Conservation (phyloP, 1,284 basidiomycete genomes). For the Papiliotrema flavescens region DNA sequence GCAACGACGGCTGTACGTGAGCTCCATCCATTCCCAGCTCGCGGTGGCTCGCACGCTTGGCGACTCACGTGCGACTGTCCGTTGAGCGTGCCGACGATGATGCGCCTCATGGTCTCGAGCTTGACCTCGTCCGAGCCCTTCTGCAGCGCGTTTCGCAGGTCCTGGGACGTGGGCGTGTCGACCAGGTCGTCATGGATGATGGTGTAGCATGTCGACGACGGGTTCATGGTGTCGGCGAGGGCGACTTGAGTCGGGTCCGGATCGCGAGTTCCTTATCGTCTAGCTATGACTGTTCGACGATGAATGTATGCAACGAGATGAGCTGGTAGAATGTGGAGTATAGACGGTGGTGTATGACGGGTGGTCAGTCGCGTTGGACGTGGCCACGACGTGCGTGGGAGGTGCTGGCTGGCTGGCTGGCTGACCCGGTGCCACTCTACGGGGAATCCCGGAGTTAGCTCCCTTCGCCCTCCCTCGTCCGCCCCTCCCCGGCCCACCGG, state of each 20-base stretch:
- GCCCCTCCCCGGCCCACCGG: background rate
- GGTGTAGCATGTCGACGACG: conserved; percentile 66
- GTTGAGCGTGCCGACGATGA: conserved; percentile 93
- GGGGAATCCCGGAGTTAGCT: conserved; percentile 2
- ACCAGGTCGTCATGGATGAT: conserved; percentile 70
- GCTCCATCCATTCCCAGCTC: background rate
- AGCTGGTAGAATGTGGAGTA: background rate
- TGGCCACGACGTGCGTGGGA: background rate
- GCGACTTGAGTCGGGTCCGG: too few species aligned
- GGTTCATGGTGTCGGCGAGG: conserved; percentile 32
- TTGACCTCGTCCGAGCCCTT: conserved; percentile 94
- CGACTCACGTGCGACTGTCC: conserved; percentile 66
- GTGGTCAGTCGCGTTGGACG: background rate
- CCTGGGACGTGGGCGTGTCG: conserved; percentile 74
- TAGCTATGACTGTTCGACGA: too few species aligned
- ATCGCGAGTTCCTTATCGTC: too few species aligned
- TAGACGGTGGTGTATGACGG: background rate
- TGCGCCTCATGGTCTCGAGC: conserved; percentile 91
- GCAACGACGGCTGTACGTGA: conserved; percentile 66
- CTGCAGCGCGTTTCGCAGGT: conserved; percentile 82
- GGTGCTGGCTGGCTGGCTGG: background rate
- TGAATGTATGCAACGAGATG: too few species aligned
- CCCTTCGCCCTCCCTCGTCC: background rate
- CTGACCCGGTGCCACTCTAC: background rate
- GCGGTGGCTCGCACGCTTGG: background rate